Base-by-base conservation (phyloP, 208 protist genomes). In the Phytomonas sp. region DNA sequence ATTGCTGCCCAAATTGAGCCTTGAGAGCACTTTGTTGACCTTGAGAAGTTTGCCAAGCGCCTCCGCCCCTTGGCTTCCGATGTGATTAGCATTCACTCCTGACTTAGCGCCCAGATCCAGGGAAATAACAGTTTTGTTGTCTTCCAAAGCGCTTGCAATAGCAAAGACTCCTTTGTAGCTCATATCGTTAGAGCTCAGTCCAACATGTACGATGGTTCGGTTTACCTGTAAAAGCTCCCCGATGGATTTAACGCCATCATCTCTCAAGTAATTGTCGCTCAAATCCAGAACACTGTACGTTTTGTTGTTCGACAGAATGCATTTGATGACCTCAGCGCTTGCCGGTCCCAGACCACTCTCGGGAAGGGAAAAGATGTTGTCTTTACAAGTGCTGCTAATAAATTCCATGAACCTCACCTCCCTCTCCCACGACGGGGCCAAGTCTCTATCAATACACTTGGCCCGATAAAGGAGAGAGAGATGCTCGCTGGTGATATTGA, bases 391-490 rank as follows among this genome's bases (percentile, higher is more conserved):
- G 7, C 81, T 77, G 67, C 89, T 95, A 59, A 97, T 75, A 26
- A 97, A 80, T 64, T 97, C 89, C 83, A 97, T 93, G 75, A 97
- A 97, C 29, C 91, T 81, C 74, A 91, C 83, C 77, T 97, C 87
- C 5, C 93, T 77, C 77, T 97, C 81, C 87, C 90, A 94, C 4
- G 86, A 87, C 0, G 88, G 84, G 7, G 77, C 60, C n/a, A 97
- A 70, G 29, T 64, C 73, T 69, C 96, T 91, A 68, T 97, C 93
- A 2, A 92, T 56, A 70, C 93, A 97, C 70, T 94, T 94, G 59
- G 88, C 80, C 65, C 87, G 79, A 77, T 95, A 97, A 0, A 97
- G 75, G 1, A 93, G 66, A 1, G 74, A 81, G n/a, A 96, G 80
- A 52, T 96, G 87, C 0, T 88, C 81, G 2, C 83, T 67, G 33